These are phyloP conservation scores for Yamadazyma kitorensis DNA, from an alignment of 805 yeast species.

Conservation along the genomic window DNA sequence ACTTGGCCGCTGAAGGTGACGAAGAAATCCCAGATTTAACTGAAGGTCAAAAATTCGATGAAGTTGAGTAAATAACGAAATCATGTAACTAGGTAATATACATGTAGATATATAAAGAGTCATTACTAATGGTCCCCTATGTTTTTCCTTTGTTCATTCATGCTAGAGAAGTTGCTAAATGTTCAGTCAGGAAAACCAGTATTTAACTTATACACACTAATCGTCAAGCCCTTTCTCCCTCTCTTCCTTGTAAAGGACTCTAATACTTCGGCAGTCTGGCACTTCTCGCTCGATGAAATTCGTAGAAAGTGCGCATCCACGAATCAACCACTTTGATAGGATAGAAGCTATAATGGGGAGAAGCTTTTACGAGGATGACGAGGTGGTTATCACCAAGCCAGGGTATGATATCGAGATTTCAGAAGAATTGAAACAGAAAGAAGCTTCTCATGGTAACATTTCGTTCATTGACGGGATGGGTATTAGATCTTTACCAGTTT, in stretches of 20 bases:
- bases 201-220: too few relatives aligned
- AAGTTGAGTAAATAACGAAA: conserved; percentile 34
- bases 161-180: too few relatives aligned
- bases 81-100: not conserved
- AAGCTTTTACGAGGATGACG: conserved; percentile 54
- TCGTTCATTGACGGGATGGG: conserved; percentile 51
- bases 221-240: too few relatives aligned
- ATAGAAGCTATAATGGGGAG: conserved; percentile 28
- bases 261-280: too few relatives aligned
- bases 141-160: too few relatives aligned
- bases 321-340: too few relatives aligned
- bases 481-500: conserved; percentile 46
- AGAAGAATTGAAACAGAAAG: conserved; percentile 35
- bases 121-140: too few relatives aligned
- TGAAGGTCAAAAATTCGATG: conserved; percentile 86
- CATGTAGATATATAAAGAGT: not conserved
- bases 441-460: conserved; percentile 37
- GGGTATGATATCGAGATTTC: conserved; percentile 42
- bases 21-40: conserved; percentile 78
- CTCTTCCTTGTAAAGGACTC: too few relatives aligned
- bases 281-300: not conserved
- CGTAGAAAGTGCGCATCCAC: not conserved
- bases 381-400: conserved; percentile 44
- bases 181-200: too few relatives aligned
- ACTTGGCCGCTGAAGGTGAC: conserved; percentile 43